Evolutionary conservation across 1,284 basidiomycete genomes (phyloP), one percentile per base, ranked within the genome.

Genomic region (Sanghuangporus baumii): DNA sequence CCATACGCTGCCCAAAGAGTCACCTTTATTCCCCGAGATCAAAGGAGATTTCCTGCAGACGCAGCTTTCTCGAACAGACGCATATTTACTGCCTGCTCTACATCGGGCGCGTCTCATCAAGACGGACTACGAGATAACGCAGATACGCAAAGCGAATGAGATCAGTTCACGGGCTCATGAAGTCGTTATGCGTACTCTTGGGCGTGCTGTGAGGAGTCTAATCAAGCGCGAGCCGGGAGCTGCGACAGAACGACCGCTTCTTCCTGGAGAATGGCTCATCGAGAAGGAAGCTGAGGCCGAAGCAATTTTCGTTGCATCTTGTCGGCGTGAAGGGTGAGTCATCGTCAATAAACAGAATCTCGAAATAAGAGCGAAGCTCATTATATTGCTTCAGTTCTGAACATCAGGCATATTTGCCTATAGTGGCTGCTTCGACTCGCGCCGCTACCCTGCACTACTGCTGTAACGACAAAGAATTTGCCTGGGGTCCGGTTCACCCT

Each of bases 401-500:
- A n/a, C 91, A 93, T 66, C 89, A 93, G 75, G 92, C 94, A 0
- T 96, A 97, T 73, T 79, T 92, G 9, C 94, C 94, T 0, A 96
- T 96, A 63, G 89, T 94, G 7, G 94, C 93, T 0, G 87, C 89
- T 0, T 89, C 93, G 0, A 85, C 84, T 2, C 82, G 91, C 31
- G 93, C 94, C 1, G 88, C 92, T 5, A 96, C 93, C 0, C 76
- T 97, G 4, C 94, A 96, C 71, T 96, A 96, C 73, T 94, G 93
- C 68, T 91, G 90, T 74, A 92, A 91, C 68, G 88, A 92, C 70
- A 82, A 84, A 71, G 84, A 87, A 68, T 92, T 88, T 68, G 82
- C 87, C 0, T 91, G 88, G 89, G 89, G 89, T 3, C 90, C 90
- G 3, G 76, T 89, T 12, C 72, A 77, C 1, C 71, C 78, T 3